Conservation (phyloP, 345 rosid species). For the Garcia nutans region DNA sequence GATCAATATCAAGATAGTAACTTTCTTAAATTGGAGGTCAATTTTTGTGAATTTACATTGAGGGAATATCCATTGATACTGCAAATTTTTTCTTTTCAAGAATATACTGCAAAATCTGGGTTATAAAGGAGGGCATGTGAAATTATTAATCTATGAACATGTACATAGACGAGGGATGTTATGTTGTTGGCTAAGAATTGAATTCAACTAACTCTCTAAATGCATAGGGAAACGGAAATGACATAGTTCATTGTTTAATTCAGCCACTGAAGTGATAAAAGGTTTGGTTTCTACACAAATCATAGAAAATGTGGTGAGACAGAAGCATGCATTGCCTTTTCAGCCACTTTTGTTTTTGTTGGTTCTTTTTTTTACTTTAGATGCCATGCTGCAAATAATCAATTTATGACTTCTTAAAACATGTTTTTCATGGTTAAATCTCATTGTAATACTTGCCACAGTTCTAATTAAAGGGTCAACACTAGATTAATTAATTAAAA, state of each 20-base stretch:
- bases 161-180: too few relatives aligned
- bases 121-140: neutral
- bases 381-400: slow-evolving; percentile 1
- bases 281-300: neutral
- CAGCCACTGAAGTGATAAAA: neutral
- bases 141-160: neutral
- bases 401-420: neutral
- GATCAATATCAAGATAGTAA: neutral
- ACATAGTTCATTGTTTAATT: neutral
- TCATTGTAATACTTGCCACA: neutral
- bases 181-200: neutral
- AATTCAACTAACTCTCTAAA: neutral
- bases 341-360: slow-evolving; percentile 7
- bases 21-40: neutral
- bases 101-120: neutral
- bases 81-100: too few relatives aligned
- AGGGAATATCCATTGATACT: too few relatives aligned
- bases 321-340: slow-evolving; percentile 12
- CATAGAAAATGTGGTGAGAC: neutral
- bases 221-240: neutral
- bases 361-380: slow-evolving; percentile 11
- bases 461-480: slow-evolving; percentile 3
- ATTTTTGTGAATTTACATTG: neutral
- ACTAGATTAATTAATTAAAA: neutral
- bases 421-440: slow-evolving; percentile 8